These are phyloP conservation scores for Acarospora socialis DNA, from an alignment of 2,329 filamentous ascomycete species.

Conservation along the genomic window DNA sequence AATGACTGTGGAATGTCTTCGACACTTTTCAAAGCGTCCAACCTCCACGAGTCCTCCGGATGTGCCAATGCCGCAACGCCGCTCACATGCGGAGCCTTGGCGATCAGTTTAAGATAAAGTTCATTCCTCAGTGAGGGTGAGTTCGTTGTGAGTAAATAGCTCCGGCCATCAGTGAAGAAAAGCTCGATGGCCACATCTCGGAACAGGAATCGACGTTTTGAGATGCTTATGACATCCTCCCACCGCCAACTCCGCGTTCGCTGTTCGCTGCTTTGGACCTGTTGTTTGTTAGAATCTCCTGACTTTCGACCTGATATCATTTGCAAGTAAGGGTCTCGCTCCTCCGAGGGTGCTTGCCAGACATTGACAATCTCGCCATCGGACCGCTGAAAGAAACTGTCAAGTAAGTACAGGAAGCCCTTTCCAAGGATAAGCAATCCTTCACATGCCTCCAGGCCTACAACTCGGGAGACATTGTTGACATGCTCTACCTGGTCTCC, in stretches of 20 bases:
- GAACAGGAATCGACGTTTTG: conserved; percentile 88
- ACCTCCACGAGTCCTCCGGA: conserved; percentile 79
- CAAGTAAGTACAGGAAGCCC: conserved; percentile 82
- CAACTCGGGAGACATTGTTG: conserved; percentile 87
- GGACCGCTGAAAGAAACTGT: conserved; percentile 87
- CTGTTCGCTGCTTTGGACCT: conserved; percentile 51
- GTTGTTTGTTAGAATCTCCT: too few relatives aligned
- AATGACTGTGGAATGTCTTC: conserved; percentile 52
- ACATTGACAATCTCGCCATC: conserved; percentile 96
- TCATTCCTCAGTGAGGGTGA: conserved; percentile 63
- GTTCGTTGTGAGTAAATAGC: conserved; percentile 79
- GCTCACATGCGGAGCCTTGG: conserved; percentile 66
- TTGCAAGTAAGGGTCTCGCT: conserved; percentile 87
- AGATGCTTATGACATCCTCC: conserved; percentile 87
- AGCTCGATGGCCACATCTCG: conserved; percentile 92
- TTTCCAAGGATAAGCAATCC: conserved; percentile 88
- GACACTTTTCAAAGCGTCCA: conserved; percentile 64
- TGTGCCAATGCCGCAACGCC: conserved; percentile 55
- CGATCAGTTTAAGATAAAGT: conserved; percentile 59
- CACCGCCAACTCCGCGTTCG: conserved; percentile 86
- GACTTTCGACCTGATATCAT: conserved; percentile 73
- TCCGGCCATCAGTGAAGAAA: conserved; percentile 93
- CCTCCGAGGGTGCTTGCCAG: conserved; percentile 80
- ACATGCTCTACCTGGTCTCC: conserved; percentile 88
- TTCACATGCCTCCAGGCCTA: conserved; percentile 85